These are phyloP conservation scores for Daldinia sp. DNA, from an alignment of 2,329 filamentous ascomycete genomes.

Conservation along the genomic window DNA sequence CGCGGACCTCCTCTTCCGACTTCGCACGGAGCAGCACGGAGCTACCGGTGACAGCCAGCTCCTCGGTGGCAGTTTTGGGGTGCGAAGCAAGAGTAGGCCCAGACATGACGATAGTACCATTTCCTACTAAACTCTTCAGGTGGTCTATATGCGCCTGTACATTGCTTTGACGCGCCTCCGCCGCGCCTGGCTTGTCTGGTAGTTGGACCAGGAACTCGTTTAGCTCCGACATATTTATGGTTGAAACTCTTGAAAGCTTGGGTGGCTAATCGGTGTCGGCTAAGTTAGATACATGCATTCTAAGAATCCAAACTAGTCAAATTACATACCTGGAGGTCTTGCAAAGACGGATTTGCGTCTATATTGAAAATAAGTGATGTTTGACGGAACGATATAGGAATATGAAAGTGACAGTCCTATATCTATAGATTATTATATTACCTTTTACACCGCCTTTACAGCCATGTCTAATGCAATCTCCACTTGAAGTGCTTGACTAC, in stretches of 20 bases:
- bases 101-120: slow-evolving; percentile 33
- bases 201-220: slow-evolving; percentile 39
- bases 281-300: background rate
- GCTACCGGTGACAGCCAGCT: slow-evolving; percentile 35
- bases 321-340: background rate
- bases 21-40: slow-evolving; percentile 30
- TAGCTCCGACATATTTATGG: slow-evolving; percentile 23
- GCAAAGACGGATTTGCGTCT: background rate
- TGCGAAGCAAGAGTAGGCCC: slow-evolving; percentile 33
- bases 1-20: slow-evolving; percentile 31
- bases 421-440: background rate
- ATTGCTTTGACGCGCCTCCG: slow-evolving; percentile 27
- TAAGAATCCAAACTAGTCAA: background rate
- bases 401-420: background rate
- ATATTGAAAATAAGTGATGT: background rate
- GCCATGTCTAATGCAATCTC: background rate
- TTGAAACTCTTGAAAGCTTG: background rate
- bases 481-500: background rate
- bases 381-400: background rate
- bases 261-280: background rate
- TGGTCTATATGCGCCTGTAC: slow-evolving; percentile 32
- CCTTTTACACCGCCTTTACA: background rate
- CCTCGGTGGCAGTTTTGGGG: slow-evolving; percentile 19
- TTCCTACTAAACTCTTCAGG: slow-evolving; percentile 31
- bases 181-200: slow-evolving; percentile 28